Conservation (phyloP, 73 alveolate species). For the Paramecium caudatum region DNA sequence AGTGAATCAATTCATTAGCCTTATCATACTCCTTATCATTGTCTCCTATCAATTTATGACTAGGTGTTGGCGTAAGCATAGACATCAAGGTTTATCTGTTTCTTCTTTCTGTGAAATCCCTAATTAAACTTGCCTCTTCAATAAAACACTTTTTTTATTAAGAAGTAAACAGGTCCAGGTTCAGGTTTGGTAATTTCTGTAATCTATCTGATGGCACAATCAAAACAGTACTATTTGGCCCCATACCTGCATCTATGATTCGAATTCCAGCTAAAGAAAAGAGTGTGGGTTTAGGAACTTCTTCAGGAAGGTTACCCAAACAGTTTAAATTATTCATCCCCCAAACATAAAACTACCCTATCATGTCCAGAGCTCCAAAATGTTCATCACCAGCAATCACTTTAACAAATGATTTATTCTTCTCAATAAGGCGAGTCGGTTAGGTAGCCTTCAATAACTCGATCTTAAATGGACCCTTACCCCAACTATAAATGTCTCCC, state of each 20-base stretch:
- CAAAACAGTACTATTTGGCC: conserved; percentile 6
- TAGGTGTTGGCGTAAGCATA: conserved; percentile 7
- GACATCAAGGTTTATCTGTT: neutral
- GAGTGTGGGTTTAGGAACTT: neutral
- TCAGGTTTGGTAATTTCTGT: neutral
- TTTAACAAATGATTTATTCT: neutral
- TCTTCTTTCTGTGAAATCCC: conserved; percentile 35
- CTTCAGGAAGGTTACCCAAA: neutral
- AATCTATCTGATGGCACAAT: conserved; percentile 17
- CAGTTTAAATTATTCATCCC: conserved; percentile 3
- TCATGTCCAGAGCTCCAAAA: conserved; percentile 37
- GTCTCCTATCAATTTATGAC: too few species aligned
- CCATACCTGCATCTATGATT: conserved; percentile 27
- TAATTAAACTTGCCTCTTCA: conserved; percentile 14
- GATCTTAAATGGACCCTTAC: conserved; percentile 62
- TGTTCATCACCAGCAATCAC: neutral
- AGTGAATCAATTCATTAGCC: too few species aligned
- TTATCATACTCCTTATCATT: too few species aligned
- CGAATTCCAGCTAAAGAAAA: neutral
- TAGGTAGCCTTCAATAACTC: conserved; percentile 9
- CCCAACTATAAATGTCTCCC: conserved; percentile 64
- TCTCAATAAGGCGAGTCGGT: neutral
- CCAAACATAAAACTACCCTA: conserved; percentile 37
- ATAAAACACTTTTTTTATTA: conserved; percentile 7
- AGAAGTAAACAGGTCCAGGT: neutral